phyloP scores from a whole-genome alignment of 2,329 filamentous ascomycete genomes.

The Penicillium sp. region DNA sequence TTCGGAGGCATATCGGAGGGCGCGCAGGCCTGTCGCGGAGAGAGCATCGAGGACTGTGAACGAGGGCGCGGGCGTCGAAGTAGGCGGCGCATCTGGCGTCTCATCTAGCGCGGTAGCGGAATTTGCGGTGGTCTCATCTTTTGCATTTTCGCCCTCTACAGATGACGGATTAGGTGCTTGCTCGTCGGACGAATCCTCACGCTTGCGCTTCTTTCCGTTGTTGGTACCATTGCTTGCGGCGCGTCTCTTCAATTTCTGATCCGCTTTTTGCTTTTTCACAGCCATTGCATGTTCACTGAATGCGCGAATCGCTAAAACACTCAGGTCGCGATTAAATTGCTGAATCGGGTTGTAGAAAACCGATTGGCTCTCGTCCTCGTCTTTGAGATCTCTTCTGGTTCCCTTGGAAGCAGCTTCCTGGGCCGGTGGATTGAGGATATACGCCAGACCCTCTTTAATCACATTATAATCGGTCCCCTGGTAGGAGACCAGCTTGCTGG shows the following conservation, averaged over 20 bases:
- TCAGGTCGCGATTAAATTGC: conserved; percentile 96
- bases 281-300: conserved; percentile 72
- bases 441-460: conserved; percentile 68
- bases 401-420: conserved; percentile 48
- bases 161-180: conserved; percentile 13
- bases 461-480: conserved; percentile 60
- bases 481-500: conserved; percentile 44
- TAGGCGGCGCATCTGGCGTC: conserved; percentile 25
- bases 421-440: conserved; percentile 65
- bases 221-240: conserved; percentile 36
- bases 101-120: background rate
- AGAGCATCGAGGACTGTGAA: conserved; percentile 94
- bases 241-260: conserved; percentile 42
- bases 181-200: conserved; percentile 31
- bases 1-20: conserved; percentile 88
- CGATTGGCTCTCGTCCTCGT: conserved; percentile 67
- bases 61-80: conserved; percentile 43
- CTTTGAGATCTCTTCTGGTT: conserved; percentile 49
- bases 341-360: conserved; percentile 99
- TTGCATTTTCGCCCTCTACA: conserved; percentile 26
- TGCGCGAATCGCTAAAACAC: conserved; percentile 86
- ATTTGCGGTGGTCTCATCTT: conserved; percentile 20
- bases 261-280: conserved; percentile 56
- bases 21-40: conserved; percentile 89
- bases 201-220: conserved; percentile 46